Base-by-base conservation (phyloP, 768 basidiomycete genomes). In the Dacryopinax spathularia region DNA sequence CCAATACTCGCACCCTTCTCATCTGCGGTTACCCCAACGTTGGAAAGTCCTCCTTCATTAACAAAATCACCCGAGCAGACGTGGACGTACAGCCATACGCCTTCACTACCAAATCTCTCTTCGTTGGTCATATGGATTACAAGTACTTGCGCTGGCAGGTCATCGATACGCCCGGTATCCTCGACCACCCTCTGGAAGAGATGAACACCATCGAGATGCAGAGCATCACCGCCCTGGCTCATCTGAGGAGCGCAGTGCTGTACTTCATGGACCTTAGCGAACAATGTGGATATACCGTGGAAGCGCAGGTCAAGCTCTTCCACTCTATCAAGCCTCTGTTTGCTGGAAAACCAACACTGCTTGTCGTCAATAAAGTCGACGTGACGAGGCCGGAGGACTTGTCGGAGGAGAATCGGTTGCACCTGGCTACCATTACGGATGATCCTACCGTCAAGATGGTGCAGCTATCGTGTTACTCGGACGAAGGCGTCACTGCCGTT, bases 151-250 rank as follows among this genome's bases (percentile, higher is more conserved):
- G 96, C 66, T 99, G 96, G 96, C 96, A 99, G 75, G 95, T 99
- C 60, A 97, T 99, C 70, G 96, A 99, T 80, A 99, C 96, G 37
- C 96, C 96, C 1, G 96, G 96, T 65, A 87, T 99, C 65, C 81
- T 99, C 68, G 96, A 99, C 73, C 96, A 98, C 74, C 94, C 95
- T 1, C 80, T 98, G 33, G 95, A 99, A 75, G 96, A 99, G 61
- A 98, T 99, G 96, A 98, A 98, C 80, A 98, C 94, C 65, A 99
- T 99, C 69, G 96, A 99, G 78, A 99, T 98, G 95, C 96, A 99
- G 80, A 94, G 91, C 69, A 96, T 96, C 73, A 98, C 95, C 35
- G 96, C 96, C 15, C 79, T 99, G 66, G 96, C 96, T 6, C 96
- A 99, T 76, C 77, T 99, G 44, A 91, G 96, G 76, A 84, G 86